A percentile compares a stretch with the other conserved stretches of the same genome.
These are phyloP conservation scores for Syncephalis plumigaleata DNA, from an alignment of 371 early-diverging fungal species.

Conservation along the genomic window DNA sequence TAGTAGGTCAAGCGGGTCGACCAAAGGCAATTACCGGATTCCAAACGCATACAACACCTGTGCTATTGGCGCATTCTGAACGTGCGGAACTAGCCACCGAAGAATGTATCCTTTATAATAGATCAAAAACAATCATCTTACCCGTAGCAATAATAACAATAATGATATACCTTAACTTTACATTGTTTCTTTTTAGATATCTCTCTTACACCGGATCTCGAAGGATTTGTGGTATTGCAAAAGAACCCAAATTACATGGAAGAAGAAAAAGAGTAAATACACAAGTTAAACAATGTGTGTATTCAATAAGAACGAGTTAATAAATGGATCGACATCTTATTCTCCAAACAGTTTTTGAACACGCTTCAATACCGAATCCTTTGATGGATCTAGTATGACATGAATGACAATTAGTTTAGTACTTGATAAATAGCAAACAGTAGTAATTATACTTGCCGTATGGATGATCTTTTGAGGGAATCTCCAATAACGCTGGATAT, in stretches of 20 bases:
- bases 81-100: conserved; percentile 96
- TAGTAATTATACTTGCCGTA: conserved; percentile 50
- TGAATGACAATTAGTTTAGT: neutral
- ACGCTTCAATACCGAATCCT: conserved; percentile 92
- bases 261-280: conserved; percentile 35
- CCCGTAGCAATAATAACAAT: neutral
- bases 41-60: conserved; percentile 97
- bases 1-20: conserved; percentile 97
- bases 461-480: conserved; percentile 97
- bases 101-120: conserved; percentile 61
- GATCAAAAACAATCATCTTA: too few relatives aligned
- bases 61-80: conserved; percentile 89
- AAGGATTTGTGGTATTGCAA: conserved; percentile 86
- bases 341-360: conserved; percentile 72
- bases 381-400: conserved; percentile 34
- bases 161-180: neutral
- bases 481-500: conserved; percentile 93
- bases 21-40: conserved; percentile 98
- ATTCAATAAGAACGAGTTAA: neutral
- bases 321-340: conserved; percentile 19
- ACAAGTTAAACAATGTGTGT: too few relatives aligned
- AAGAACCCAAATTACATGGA: conserved; percentile 83
- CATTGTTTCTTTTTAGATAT: conserved; percentile 33
- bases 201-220: conserved; percentile 64
- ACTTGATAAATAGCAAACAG: neutral